Conservation (phyloP, 108 stramenopile species). For the Cyclotella sp. region DNA sequence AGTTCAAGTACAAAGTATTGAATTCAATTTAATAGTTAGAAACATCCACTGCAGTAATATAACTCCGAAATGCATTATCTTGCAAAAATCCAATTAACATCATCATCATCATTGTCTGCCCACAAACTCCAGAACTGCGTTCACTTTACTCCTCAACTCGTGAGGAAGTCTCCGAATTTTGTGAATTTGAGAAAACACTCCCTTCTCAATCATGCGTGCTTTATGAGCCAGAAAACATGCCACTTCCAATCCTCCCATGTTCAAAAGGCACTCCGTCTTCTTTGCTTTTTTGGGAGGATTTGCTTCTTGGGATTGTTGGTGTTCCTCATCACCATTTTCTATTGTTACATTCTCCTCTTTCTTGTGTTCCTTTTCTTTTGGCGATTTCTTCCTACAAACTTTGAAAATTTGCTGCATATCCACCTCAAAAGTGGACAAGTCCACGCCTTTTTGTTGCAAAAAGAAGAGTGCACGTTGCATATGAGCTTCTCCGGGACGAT, state of each 20-base stretch:
- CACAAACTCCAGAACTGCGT: slow-evolving; percentile 28
- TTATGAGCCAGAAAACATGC: slow-evolving; percentile 85
- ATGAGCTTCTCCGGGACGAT: slow-evolving; percentile 88
- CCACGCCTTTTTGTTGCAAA: slow-evolving; percentile 76
- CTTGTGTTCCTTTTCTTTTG: slow-evolving; percentile 36
- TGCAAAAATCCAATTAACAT: not conserved
- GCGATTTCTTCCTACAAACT: slow-evolving; percentile 69
- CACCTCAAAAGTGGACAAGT: slow-evolving; percentile 78
- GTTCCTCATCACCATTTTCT: slow-evolving; percentile 10
- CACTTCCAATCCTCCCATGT: slow-evolving; percentile 71
- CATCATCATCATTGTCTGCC: slow-evolving; percentile 7
- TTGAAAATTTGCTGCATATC: slow-evolving; percentile 92
- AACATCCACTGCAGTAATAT: no score
- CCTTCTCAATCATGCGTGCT: slow-evolving; percentile 78
- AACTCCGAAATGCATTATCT: not conserved
- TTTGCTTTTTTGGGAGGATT: slow-evolving; percentile 63
- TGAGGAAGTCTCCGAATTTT: slow-evolving; percentile 74
- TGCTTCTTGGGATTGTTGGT: slow-evolving; percentile 8
- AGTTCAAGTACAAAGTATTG: no score
- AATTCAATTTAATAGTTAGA: no score
- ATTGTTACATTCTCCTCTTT: slow-evolving; percentile 23
- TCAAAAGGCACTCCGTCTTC: slow-evolving; percentile 78
- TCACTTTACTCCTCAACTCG: slow-evolving; percentile 30
- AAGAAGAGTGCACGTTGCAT: slow-evolving; percentile 88
- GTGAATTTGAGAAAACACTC: slow-evolving; percentile 81